Evolutionary conservation across 257 asterid species (phyloP), one percentile per base, ranked within the genome.

Genomic region (Penstemon eatonii): DNA sequence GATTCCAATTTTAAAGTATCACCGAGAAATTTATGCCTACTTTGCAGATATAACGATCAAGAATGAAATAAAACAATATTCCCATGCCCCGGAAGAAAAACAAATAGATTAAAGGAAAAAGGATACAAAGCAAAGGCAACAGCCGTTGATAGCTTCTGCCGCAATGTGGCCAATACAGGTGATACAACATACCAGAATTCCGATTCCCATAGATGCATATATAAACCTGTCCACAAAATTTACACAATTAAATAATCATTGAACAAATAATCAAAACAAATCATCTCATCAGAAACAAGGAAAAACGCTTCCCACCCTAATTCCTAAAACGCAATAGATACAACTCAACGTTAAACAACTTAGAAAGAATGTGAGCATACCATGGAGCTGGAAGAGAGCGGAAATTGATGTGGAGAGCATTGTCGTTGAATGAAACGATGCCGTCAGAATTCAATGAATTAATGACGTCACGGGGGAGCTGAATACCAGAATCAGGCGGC

Each of bases 81-180:
- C 43, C 6, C 18, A 52, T 13, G 75, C 47, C 15, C 45, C 44
- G 7, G 18, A 42, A 55, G 64, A 57, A 50, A 78, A 1, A 8
- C 7, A 49, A 41, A 15, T 33, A 9, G 6, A 37, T 51, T 13
- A 60, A 7, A 3, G 18, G 37, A 51, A 41, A 55, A 78, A 89
- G 90, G 98, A 89, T 91, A 91, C 98, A 71, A 85, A 89, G 79
- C 95, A 91, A 81, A 89, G 96, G 84, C 88, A 91, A 76, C 95
- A 85, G 19, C 94, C 91, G 69, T 80, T 91, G 76, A 87, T 82
- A 69, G 88, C 91, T 83, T 91, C 98, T 6, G 98, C 95, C 13
- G 87, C 96, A 80, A 87, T 70, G 73, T 89, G 86, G 41, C 98
- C 98, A 18, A 82, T 78, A 68, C 79, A 85, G 71, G 82, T 70